Evolutionary conservation across 2,329 filamentous ascomycete species (phyloP), one percentile per base, ranked within the genome.

Genomic region (Penicillium fuscoglaucum): DNA sequence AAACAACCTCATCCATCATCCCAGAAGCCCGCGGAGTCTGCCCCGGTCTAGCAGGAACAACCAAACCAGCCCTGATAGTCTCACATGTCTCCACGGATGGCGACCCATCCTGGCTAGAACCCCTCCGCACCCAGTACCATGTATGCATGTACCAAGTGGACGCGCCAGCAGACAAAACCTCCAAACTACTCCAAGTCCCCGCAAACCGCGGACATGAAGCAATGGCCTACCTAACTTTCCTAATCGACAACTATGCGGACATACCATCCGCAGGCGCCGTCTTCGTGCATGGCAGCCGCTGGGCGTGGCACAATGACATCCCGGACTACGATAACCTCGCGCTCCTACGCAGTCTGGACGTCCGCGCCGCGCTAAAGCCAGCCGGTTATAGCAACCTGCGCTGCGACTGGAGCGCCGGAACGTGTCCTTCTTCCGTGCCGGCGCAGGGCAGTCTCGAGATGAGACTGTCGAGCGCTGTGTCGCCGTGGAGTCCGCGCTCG

Each of bases 361-460:
- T 80, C 0, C 60, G 71, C 0, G 56, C 69, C 0, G 80, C 80
- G 1, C 67, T 81, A 1, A 61, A 66, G 9, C 66, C 66, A 0
- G 59, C 62, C 1, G 80, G 80, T 0, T 82, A 82, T 62, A 75
- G 80, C 54, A 82, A 82, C 57, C 69, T 82, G 29, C 76, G 79
- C 44, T 82, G 80, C 59, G 79, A 82, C 63, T 82, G 80, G 80
- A 79, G 76, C 40, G 72, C 73, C 1, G 79, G 79, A 49, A 78
- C 76, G 0, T 78, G 78, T 58, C 62, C 68, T 1, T 41, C 69
- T 0, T 66, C 68, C 2, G 67, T 71, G 0, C 65, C 72, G 3
- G 68, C 78, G 2, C 79, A 81, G 54, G 76, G 76, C 0, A 76
- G 73, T 61, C 59, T 80, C 7, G 77, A 79, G 59, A 79, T 72